Conservation (phyloP, 371 early-diverging fungal genomes). For the Mortierella sp. region DNA sequence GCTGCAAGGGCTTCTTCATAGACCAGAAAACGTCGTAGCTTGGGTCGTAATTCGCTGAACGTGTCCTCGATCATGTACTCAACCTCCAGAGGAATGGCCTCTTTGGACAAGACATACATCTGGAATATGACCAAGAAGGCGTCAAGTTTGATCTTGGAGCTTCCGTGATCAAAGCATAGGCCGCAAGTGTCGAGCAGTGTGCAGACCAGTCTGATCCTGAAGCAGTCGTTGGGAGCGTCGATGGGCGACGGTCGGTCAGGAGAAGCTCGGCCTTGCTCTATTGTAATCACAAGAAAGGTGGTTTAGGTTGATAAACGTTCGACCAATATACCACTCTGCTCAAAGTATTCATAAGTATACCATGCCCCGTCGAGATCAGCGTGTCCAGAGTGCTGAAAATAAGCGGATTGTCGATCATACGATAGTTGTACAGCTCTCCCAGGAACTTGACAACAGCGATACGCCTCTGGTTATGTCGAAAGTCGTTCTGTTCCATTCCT, state of each 20-base stretch:
- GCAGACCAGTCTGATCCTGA: constrained; percentile 92
- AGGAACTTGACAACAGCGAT: constrained; percentile 85
- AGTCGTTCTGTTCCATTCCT: constrained; percentile 91
- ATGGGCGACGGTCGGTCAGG: constrained; percentile 71
- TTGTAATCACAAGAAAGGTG: neutral
- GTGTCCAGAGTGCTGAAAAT: constrained; percentile 90
- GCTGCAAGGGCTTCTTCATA: constrained; percentile 87
- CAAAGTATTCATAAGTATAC: no score
- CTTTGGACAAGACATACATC: constrained; percentile 90
- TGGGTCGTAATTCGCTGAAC: constrained; percentile 81
- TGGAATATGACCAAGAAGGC: constrained; percentile 82
- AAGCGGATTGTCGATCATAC: constrained; percentile 81
- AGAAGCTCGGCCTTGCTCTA: constrained; percentile 80
- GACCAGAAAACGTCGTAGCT: constrained; percentile 60
- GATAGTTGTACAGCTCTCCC: constrained; percentile 91
- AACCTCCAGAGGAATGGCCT: constrained; percentile 86
- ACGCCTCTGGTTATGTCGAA: constrained; percentile 90
- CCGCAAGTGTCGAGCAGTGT: constrained; percentile 92
- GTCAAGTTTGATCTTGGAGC: constrained; percentile 73
- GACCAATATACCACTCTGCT: no score
- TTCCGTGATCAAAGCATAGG: constrained; percentile 80
- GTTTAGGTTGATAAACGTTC: neutral
- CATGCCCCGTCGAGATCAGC: constrained; percentile 88
- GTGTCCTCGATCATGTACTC: constrained; percentile 88
- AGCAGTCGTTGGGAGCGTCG: constrained; percentile 91